Conservation (phyloP, 495 filamentous ascomycete species). For the Annulohypoxylon stygium region DNA sequence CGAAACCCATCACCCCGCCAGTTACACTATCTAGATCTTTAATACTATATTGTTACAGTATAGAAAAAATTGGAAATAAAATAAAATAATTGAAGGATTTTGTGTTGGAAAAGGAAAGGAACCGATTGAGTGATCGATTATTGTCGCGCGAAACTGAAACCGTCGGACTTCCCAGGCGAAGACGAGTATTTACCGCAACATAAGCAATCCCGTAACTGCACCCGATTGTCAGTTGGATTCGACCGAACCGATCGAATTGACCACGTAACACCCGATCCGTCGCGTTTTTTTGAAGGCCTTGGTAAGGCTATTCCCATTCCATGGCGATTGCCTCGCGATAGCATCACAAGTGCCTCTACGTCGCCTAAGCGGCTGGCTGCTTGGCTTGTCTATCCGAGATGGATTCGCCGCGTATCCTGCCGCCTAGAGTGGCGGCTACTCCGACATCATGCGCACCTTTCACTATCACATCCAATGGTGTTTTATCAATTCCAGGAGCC, state of each 20-base stretch:
- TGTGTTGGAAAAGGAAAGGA: background rate
- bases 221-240: background rate
- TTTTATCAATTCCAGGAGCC: conserved; percentile 69
- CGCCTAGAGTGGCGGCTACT: conserved; percentile 43
- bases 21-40: conserved; percentile 21
- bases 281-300: conserved; percentile 37
- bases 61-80: background rate
- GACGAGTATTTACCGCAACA: conserved; percentile 33
- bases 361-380: conserved; percentile 43
- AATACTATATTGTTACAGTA: background rate
- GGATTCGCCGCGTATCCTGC: conserved; percentile 26
- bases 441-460: conserved; percentile 68
- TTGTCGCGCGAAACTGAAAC: conserved; percentile 20
- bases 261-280: conserved; percentile 27
- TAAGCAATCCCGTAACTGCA: conserved; percentile 13
- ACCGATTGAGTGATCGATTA: conserved; percentile 20
- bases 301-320: conserved; percentile 47
- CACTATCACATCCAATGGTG: conserved; percentile 71
- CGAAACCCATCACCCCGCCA: conserved; percentile 13
- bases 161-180: conserved; percentile 19
- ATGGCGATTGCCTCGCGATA: conserved; percentile 51
- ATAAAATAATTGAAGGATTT: conserved; percentile 6
- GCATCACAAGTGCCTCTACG: conserved; percentile 41
- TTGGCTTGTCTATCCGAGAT: conserved; percentile 25
- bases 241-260: conserved; percentile 34